phyloP scores from a whole-genome alignment of 352 stramenopile genomes.

The Aphanomyces cochlioides region DNA sequence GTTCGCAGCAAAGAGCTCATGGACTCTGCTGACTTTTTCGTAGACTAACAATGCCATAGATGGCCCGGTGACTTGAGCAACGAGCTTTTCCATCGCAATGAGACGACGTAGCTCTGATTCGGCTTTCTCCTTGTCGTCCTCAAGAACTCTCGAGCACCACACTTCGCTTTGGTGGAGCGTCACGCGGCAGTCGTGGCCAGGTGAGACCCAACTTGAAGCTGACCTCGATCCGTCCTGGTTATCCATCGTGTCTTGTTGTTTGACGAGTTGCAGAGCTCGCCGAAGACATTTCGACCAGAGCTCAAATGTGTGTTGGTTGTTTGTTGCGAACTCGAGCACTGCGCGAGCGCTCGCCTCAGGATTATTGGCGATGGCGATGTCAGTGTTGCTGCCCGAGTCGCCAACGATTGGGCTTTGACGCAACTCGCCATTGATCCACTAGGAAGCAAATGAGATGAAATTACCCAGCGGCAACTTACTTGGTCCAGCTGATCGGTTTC shows the following conservation, averaged over 20 bases:
- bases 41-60: conserved; percentile 84
- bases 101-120: conserved; percentile 79
- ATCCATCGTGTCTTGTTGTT: conserved; percentile 31
- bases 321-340: conserved; percentile 73
- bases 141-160: conserved; percentile 78
- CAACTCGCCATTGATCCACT: conserved; percentile 76
- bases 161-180: conserved; percentile 82
- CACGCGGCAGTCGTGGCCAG: conserved; percentile 74
- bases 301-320: conserved; percentile 81
- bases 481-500: conserved; percentile 76
- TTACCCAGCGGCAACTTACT: conserved; percentile 33
- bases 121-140: conserved; percentile 75
- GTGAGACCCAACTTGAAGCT: conserved; percentile 56
- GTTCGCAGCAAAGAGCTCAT: conserved; percentile 80
- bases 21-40: conserved; percentile 84
- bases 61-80: conserved; percentile 67
- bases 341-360: conserved; percentile 53
- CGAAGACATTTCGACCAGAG: conserved; percentile 82
- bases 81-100: conserved; percentile 81
- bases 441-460: not conserved
- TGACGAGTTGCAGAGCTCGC: conserved; percentile 56
- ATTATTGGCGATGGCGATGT: conserved; percentile 52
- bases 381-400: conserved; percentile 41
- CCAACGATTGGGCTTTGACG: conserved; percentile 48
- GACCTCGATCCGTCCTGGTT: conserved; percentile 9